Evolutionary conservation across 2,329 filamentous ascomycete genomes (phyloP), one percentile per base, ranked within the genome.

Genomic region (Trichoderma sp.): DNA sequence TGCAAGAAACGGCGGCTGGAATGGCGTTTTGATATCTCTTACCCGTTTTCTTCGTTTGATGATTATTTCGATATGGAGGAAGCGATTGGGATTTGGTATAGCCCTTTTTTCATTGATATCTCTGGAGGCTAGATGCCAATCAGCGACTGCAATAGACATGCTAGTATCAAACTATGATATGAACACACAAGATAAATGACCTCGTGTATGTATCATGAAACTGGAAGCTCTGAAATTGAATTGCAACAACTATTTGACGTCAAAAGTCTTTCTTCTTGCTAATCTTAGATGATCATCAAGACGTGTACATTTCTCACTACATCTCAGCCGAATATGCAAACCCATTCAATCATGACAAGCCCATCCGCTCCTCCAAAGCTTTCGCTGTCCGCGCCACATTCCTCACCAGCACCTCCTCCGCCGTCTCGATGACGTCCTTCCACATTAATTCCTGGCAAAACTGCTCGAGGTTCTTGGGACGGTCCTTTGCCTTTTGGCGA

Each of bases 391-490:
- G 67, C 24, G 72, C 66, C 47, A 74, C 74, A 47, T 79, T 76
- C 21, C 60, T 73, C 12, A 82, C 75, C 51, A 83, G 71, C 18
- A 79, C 74, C 18, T 79, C 73, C 39, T 80, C 76, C 8, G 80
- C 79, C 64, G 76, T 78, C 26, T 78, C 76, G 53, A 77, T 78
- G n/a, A 83, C 77, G 68, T 82, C 80, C 21, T 73, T 71, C 81
- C 81, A 83, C 14, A 61, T 71, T 9, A 80, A 73, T n/a, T 75
- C 66, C 68, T 73, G 70, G 72, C 80, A 82, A 69, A 82, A 77
- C 28, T 82, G 81, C 28, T 79, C 78, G 7, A 83, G 75, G 51
- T 65, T 80, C 57, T 71, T 72, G 3, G 78, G 77, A 5, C 73
- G 73, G 4, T 73, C 71, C 28, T 62, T 65, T n/a, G 64, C 32